Conservation (phyloP, 768 basidiomycete species). For the Panellus pusillus region DNA sequence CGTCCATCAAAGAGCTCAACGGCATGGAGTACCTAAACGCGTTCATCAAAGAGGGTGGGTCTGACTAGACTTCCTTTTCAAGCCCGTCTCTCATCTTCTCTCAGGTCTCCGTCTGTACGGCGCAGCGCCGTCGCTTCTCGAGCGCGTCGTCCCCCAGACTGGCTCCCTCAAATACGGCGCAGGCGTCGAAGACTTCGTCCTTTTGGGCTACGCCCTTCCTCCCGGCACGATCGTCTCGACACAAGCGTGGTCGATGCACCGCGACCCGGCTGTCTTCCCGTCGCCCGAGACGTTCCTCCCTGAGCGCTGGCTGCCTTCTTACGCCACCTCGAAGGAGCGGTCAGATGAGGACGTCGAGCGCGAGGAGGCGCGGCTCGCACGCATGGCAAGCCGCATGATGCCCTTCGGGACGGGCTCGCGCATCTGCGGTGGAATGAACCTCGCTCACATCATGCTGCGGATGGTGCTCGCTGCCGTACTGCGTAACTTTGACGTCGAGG, state of each 20-base stretch:
- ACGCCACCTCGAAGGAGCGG: conserved; percentile 11
- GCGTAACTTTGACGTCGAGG: conserved; percentile 67
- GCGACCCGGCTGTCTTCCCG: conserved; percentile 66
- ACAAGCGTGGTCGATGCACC: conserved; percentile 87
- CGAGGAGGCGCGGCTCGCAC: conserved; percentile 46
- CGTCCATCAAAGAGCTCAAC: conserved; percentile 61
- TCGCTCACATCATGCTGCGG: conserved; percentile 70
- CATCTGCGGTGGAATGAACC: conserved; percentile 74
- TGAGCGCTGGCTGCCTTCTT: conserved; percentile 69
- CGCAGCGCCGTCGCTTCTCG: conserved; percentile 70
- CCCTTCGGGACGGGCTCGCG: conserved; percentile 78
- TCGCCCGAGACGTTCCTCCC: conserved; percentile 77
- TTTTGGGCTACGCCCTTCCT: conserved; percentile 79
- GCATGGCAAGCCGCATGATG: conserved; percentile 73
- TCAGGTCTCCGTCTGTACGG: conserved; percentile 72
- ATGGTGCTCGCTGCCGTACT: conserved; percentile 57
- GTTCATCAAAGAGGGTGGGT: conserved; percentile 64
- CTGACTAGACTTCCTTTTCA: neutral
- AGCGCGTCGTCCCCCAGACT: conserved; percentile 71
- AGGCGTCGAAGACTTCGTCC: conserved; percentile 66
- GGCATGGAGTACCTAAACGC: conserved; percentile 56
- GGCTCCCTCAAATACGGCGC: conserved; percentile 46
- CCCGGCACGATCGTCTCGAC: conserved; percentile 78
- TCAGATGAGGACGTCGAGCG: conserved; percentile 43
- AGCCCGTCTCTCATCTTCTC: conserved; percentile 1